Base-by-base conservation (phyloP, 176 grass and related monocot genomes). In the Oryza australiensis region DNA sequence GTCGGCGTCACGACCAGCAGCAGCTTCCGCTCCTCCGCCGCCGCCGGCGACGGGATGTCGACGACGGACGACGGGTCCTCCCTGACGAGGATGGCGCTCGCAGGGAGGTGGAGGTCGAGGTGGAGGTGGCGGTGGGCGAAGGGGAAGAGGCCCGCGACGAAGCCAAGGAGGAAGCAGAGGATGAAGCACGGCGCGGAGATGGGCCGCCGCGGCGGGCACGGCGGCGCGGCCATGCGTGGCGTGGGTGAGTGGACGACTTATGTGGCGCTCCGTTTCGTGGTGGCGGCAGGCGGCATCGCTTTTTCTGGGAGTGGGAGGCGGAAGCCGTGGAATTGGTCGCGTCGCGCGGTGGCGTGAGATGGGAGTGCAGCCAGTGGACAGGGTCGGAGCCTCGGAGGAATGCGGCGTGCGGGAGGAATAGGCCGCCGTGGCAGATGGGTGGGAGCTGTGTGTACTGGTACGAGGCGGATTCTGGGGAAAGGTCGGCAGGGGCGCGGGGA, bases 1-100 rank as follows among this genome's bases (percentile, higher is more conserved):
- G 92, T 94, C 9, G 92, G 88, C 64, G 91, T 93, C 37, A 93
- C 91, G 26, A 87, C 72, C 55, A 93, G 83, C 65, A 93, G 67
- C 66, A 90, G 85, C 67, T 83, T 87, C 35, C 24, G 62, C 33
- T 55, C 13, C 43, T 13, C 51, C 32, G 0, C 34, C 34, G 11
- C n/a, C 28, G 66, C 64, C 18, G 57, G 73, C 5, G n/a, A 13
- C 48, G 32, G 67, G 60, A 18, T 5, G 16, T 18, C 16, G 48
- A 20, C 48, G 48, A 46, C 29, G 27, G 79, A 68, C 20, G 68
- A 62, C 18, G 34, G 34, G 34, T 35, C 34, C 34, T 74, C 72
- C 48, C 10, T 75, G 37, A 45, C 48, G 16, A 53, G 1, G 48
- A 53, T 45, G 59, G 41, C 9, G 18, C 22, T 62, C 62, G 68